phyloP scores from a whole-genome alignment of 2,329 filamentous ascomycete species.

The Taxawa tesnikishii region DNA sequence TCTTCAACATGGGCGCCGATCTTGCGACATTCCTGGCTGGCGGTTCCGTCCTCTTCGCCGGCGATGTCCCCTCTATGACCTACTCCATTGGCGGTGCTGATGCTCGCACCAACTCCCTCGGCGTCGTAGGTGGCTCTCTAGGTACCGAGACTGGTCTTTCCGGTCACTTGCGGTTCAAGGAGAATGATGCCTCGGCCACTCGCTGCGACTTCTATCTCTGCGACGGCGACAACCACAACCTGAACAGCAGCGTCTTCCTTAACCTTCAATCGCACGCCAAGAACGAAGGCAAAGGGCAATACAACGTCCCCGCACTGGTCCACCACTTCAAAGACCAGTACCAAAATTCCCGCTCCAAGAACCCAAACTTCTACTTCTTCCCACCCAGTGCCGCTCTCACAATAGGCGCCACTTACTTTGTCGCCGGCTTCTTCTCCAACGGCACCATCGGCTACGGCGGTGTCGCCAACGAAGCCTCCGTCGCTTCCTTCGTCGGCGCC shows the following conservation, averaged over 20 bases:
- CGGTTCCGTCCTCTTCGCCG: conserved; percentile 8
- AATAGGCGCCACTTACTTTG: conserved; percentile 3
- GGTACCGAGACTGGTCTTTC: conserved; percentile 6
- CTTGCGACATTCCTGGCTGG: conserved; percentile 3
- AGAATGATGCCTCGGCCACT: conserved; percentile 10
- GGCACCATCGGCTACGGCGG: conserved; percentile 4
- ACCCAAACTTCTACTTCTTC: conserved; percentile 9
- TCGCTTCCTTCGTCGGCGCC: conserved; percentile 3
- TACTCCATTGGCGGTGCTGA: conserved; percentile 10
- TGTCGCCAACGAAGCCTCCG: conserved; percentile 4
- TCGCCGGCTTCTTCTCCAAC: conserved; percentile 3
- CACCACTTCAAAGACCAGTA: conserved; percentile 9
- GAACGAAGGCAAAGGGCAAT: conserved; percentile 10
- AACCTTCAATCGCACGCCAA: conserved; percentile 10
- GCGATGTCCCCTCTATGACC: conserved; percentile 9
- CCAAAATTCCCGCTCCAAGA: conserved; percentile 8
- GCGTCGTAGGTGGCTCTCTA: conserved; percentile 6
- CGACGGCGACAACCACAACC: conserved; percentile 11
- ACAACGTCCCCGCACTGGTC: conserved; percentile 11
- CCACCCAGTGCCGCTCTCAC: conserved; percentile 2
- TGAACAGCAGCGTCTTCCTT: conserved; percentile 8
- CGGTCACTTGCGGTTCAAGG: conserved; percentile 8
- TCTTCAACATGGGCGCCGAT: conserved; percentile 7
- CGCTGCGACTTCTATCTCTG: conserved; percentile 10
- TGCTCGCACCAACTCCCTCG: conserved; percentile 1